Evolutionary conservation across 768 basidiomycete genomes (phyloP).

Genomic region (Russula virescens): DNA sequence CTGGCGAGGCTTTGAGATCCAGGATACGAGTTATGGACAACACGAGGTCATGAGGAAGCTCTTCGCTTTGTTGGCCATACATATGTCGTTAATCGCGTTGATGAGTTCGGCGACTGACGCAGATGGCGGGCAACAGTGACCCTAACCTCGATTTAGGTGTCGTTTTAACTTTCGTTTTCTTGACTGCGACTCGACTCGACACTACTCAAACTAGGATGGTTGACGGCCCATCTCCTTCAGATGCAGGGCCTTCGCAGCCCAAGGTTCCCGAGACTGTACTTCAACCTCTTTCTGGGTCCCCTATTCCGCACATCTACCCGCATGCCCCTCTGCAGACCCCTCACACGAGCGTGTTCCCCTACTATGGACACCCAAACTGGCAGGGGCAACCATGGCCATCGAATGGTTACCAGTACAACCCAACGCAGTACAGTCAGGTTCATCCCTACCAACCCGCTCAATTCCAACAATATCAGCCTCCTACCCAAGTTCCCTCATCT

Average conservation of each 20-base stretch:
- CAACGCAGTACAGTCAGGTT: slow-evolving; percentile 9
- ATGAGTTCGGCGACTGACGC: not conserved
- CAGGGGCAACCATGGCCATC: slow-evolving; percentile 24
- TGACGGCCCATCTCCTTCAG: slow-evolving; percentile 19
- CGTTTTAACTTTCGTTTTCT: not conserved
- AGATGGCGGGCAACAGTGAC: not conserved
- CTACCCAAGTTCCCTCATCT: not conserved
- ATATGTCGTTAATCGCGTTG: slow-evolving; percentile 5
- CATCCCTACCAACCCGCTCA: slow-evolving; percentile 9
- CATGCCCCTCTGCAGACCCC: slow-evolving; percentile 3
- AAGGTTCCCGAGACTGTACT: not conserved
- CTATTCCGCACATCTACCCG: slow-evolving; percentile 16
- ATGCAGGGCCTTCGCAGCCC: slow-evolving; percentile 11
- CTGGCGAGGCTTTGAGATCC: slow-evolving; percentile 41
- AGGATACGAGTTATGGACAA: slow-evolving; percentile 67
- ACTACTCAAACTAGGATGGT: not conserved
- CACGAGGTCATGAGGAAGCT: slow-evolving; percentile 61
- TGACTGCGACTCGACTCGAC: not conserved
- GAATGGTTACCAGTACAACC: slow-evolving; percentile 22
- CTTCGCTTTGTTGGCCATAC: slow-evolving; percentile 32
- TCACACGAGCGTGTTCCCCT: slow-evolving; percentile 8
- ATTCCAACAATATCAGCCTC: slow-evolving; percentile 18
- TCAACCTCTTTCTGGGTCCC: not conserved
- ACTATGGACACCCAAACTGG: slow-evolving; percentile 27
- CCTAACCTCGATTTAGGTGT: slow-evolving; percentile 12